Conservation (phyloP, 2,329 filamentous ascomycete species). For the Aspergillus sp. region DNA sequence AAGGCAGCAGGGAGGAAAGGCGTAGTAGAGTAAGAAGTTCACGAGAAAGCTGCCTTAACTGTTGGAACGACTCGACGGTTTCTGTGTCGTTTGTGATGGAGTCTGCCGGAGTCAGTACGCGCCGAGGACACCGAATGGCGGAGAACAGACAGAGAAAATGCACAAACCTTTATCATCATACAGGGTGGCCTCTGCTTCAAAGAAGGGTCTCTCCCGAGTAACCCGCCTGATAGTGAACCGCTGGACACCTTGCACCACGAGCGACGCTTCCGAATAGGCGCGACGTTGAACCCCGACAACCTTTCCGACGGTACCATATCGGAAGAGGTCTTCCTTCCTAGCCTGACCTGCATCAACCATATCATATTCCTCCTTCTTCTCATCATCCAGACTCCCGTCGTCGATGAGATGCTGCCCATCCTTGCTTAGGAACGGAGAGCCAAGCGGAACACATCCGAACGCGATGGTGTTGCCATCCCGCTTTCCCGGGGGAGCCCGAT, state of each 20-base stretch:
- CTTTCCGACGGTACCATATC: constrained; percentile 77
- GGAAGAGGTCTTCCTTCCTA: constrained; percentile 73
- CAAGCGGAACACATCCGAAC: constrained; percentile 84
- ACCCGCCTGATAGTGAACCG: constrained; percentile 74
- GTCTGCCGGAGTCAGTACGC: constrained; percentile 22
- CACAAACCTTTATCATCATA: constrained; percentile 67
- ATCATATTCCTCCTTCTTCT: constrained; percentile 44
- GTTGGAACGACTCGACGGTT: constrained; percentile 69
- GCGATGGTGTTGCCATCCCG: constrained; percentile 67
- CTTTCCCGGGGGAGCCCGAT: constrained; percentile 65
- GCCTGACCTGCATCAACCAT: constrained; percentile 60
- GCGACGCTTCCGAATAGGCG: constrained; percentile 71
- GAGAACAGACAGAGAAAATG: neutral
- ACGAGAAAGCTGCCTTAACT: constrained; percentile 79
- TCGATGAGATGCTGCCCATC: constrained; percentile 76
- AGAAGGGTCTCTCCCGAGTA: constrained; percentile 76
- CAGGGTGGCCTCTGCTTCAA: constrained; percentile 75
- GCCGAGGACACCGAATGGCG: neutral
- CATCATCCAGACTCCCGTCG: constrained; percentile 55
- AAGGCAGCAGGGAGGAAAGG: constrained; percentile 78
- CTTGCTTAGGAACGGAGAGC: constrained; percentile 69
- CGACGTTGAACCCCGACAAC: constrained; percentile 76
- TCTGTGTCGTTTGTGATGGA: constrained; percentile 58
- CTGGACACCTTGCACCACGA: constrained; percentile 82
- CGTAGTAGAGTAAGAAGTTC: constrained; percentile 83